Evolutionary conservation across 78 protist species (phyloP).

Genomic region (Carpediemonas membranifera): DNA sequence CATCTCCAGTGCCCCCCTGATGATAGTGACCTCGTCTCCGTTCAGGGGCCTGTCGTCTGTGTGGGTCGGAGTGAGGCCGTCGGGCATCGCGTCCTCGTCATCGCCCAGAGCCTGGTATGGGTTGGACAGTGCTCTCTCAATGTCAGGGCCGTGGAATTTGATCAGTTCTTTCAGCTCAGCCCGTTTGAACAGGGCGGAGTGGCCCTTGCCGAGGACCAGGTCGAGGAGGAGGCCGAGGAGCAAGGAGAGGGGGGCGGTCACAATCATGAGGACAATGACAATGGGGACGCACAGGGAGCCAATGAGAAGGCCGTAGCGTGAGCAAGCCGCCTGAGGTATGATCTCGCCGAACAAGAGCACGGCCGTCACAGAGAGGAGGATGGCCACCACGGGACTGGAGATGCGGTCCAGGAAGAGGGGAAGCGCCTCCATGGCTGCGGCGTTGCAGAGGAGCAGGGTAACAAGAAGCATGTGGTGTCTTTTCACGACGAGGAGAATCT

Average conservation of each 20-base stretch:
- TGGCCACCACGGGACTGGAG: slow-evolving; percentile 33
- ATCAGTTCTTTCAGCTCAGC: neutral
- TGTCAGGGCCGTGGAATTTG: slow-evolving; percentile 2
- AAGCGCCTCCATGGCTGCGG: slow-evolving; percentile 55
- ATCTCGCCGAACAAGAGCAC: slow-evolving; percentile 60
- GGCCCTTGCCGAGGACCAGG: neutral
- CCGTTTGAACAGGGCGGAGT: neutral
- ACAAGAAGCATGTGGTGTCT: slow-evolving; percentile 48
- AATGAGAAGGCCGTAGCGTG: neutral
- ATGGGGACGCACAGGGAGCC: slow-evolving; percentile 18
- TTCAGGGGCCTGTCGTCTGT: neutral
- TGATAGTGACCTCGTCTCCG: neutral
- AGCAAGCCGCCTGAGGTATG: slow-evolving; percentile 10
- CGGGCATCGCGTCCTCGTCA: neutral
- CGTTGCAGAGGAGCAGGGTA: slow-evolving; percentile 51
- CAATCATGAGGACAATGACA: slow-evolving; percentile 25
- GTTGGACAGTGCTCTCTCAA: neutral
- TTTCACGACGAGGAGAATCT: neutral
- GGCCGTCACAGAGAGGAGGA: slow-evolving; percentile 32
- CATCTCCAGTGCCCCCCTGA: neutral
- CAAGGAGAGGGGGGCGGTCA: slow-evolving; percentile 25
- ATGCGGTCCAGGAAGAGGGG: slow-evolving; percentile 52
- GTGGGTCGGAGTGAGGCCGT: neutral
- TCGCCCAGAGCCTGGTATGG: neutral
- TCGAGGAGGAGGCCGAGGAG: slow-evolving; percentile 17